phyloP scores from a whole-genome alignment of 208 protist species.

The Angomonas desouzai region DNA sequence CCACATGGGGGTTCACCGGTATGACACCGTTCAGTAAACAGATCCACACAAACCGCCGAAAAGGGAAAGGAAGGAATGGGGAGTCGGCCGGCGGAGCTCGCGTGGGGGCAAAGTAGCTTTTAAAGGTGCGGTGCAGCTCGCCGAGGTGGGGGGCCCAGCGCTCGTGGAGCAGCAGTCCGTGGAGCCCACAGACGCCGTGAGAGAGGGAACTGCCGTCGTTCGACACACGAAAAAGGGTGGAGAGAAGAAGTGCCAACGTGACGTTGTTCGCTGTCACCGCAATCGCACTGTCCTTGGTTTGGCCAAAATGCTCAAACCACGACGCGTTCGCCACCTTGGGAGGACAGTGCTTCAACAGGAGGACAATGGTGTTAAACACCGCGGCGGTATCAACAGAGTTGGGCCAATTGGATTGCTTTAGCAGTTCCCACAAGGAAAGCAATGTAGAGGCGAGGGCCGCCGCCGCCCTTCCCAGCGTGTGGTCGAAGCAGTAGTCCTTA shows the following conservation, averaged over 20 bases:
- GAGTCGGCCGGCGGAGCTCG: not conserved
- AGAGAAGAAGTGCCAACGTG: not conserved
- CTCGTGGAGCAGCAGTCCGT: not conserved
- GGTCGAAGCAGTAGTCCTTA: not conserved
- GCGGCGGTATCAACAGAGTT: not conserved
- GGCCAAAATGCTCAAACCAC: not conserved
- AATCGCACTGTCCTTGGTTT: not conserved
- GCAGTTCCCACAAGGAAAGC: not conserved
- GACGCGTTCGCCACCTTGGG: not conserved
- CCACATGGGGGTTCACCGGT: not conserved
- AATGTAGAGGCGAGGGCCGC: not conserved
- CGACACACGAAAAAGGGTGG: not conserved
- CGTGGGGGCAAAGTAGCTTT: not conserved
- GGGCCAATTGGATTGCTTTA: not conserved
- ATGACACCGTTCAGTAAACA: not conserved
- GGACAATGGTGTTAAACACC: not conserved
- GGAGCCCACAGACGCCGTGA: not conserved
- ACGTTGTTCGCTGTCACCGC: not conserved
- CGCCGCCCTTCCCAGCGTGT: not conserved
- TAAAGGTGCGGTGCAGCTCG: not conserved
- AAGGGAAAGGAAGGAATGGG: not conserved
- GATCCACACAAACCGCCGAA: not conserved
- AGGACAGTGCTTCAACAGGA: not conserved
- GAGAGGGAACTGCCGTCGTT: not conserved
- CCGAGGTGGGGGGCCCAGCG: not conserved